Evolutionary conservation across 345 rosid genomes (phyloP).

Genomic region (Euphorbia lathyris): DNA sequence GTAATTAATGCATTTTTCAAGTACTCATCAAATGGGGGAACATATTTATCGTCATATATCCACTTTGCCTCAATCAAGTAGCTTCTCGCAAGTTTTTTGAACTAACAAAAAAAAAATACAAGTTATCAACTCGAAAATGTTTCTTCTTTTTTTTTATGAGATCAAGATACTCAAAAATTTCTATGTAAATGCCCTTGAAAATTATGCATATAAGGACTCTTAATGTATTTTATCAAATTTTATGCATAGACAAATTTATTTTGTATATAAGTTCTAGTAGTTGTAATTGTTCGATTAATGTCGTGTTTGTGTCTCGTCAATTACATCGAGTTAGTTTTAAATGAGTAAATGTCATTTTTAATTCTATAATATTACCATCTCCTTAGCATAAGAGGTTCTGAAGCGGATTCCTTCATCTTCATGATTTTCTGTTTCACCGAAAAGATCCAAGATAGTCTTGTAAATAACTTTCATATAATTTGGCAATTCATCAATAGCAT

Average conservation of each 20-base stretch:
- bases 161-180: no score
- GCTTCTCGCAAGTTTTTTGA: slow-evolving; percentile 1
- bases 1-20: not conserved
- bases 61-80: slow-evolving; percentile 1
- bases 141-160: no score
- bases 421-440: slow-evolving; percentile 1
- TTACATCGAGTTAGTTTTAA: no score
- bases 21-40: slow-evolving; percentile 10
- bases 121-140: no score
- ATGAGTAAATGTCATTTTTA: no score
- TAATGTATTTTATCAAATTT: no score
- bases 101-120: not conserved
- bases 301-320: no score
- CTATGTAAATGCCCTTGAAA: no score
- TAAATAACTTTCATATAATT: slow-evolving; percentile 3
- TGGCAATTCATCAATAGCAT: not conserved
- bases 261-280: no score
- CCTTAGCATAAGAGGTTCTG: not conserved
- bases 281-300: no score
- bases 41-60: not conserved
- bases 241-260: no score
- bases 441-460: not conserved
- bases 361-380: slow-evolving; percentile 4
- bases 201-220: no score
- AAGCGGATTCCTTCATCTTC: slow-evolving; percentile 1